Conservation (phyloP, 371 early-diverging fungal species). For the Mycotypha africana region DNA sequence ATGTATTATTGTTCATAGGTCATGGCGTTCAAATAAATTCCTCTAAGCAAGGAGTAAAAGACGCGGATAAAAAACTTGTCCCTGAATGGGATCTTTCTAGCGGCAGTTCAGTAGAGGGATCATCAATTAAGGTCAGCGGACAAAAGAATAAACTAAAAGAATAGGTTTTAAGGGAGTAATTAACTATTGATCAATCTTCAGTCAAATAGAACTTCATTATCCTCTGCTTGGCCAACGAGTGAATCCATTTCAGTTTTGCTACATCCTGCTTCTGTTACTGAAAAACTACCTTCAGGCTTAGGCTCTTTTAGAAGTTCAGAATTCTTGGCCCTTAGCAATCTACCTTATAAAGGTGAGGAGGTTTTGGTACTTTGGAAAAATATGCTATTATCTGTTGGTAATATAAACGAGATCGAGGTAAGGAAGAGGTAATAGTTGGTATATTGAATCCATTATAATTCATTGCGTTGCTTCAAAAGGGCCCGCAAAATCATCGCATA, state of each 20-base stretch:
- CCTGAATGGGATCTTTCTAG: background rate
- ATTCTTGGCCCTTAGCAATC: conserved; percentile 34
- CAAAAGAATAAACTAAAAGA: too few relatives aligned
- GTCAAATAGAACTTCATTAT: conserved; percentile 40
- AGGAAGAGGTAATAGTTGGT: too few relatives aligned
- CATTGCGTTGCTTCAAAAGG: too few relatives aligned
- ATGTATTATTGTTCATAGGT: too few relatives aligned
- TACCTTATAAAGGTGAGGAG: conserved; percentile 34
- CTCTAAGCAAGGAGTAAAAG: too few relatives aligned
- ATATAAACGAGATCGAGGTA: conserved; percentile 56
- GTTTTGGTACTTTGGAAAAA: conserved; percentile 62
- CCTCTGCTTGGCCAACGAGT: conserved; percentile 13
- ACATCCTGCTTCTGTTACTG: conserved; percentile 27
- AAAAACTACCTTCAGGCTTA: conserved; percentile 28
- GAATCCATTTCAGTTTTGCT: conserved; percentile 24
- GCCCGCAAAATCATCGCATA: conserved; percentile 59
- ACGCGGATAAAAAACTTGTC: background rate
- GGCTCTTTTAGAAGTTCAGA: conserved; percentile 39
- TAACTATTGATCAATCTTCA: background rate
- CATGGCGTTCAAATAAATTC: too few relatives aligned
- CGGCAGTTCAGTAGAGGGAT: conserved; percentile 22
- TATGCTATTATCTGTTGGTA: conserved; percentile 64
- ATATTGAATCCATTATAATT: too few relatives aligned
- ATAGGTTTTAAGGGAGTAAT: too few relatives aligned
- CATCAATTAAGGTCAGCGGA: conserved; percentile 28